A percentile compares a stretch with the other conserved stretches of the same genome.
Evolutionary conservation across 192 early-diverging fungal species (phyloP).

Genomic region (Coemansia sp.): DNA sequence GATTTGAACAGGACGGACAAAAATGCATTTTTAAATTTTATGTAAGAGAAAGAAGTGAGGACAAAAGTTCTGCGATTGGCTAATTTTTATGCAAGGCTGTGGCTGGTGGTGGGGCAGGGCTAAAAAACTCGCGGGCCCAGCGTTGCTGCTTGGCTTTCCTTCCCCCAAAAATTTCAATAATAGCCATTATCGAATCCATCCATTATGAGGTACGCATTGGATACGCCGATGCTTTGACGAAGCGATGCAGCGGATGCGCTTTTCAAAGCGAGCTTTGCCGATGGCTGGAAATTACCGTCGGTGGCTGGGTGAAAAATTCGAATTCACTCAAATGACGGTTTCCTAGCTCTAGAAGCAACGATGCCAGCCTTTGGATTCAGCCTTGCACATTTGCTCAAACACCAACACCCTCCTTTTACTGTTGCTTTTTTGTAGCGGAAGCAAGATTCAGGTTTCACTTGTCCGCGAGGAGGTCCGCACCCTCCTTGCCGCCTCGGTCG

Average conservation of each 20-base stretch:
- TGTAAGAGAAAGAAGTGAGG: background rate
- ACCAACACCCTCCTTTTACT: background rate
- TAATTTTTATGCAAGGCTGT: background rate
- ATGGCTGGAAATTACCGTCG: background rate
- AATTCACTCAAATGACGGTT: too few relatives aligned
- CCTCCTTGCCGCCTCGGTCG: constrained; percentile 74
- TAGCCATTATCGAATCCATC: constrained; percentile 15
- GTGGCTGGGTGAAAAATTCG: background rate
- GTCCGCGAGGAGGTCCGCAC: constrained; percentile 76
- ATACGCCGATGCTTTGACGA: background rate
- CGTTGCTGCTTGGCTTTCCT: background rate
- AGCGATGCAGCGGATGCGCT: background rate
- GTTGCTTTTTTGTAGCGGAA: constrained; percentile 42
- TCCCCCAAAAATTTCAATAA: background rate
- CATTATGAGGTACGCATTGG: constrained; percentile 18
- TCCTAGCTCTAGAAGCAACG: too few relatives aligned
- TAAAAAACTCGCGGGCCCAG: too few relatives aligned
- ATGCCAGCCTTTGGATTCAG: background rate
- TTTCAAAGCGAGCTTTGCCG: background rate
- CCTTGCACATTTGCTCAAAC: background rate
- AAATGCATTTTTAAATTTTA: constrained; percentile 65
- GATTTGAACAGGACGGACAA: constrained; percentile 85
- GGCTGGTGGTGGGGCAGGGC: background rate
- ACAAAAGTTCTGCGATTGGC: background rate
- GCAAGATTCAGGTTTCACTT: constrained; percentile 86